phyloP scores from a whole-genome alignment of 2,329 filamentous ascomycete species.

The Aspergillus jensenii region DNA sequence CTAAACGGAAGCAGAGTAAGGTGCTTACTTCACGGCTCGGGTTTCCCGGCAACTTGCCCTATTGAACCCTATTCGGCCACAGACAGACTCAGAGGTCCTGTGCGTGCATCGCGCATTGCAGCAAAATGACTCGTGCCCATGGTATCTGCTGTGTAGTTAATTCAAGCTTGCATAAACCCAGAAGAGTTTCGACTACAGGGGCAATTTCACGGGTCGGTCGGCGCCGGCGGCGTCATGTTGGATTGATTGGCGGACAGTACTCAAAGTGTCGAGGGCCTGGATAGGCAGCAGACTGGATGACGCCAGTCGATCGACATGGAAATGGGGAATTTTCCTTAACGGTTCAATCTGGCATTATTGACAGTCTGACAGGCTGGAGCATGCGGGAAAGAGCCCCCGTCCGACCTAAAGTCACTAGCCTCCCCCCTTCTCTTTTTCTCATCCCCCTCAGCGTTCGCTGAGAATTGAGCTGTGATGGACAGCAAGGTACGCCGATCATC shows the following conservation, averaged over 20 bases:
- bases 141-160: too few species aligned
- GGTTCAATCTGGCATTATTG: background rate
- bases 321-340: background rate
- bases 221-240: background rate
- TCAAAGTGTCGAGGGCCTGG: background rate
- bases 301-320: background rate
- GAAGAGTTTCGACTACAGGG: too few species aligned
- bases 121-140: too few species aligned
- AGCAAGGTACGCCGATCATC: background rate
- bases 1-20: background rate
- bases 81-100: background rate
- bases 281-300: background rate
- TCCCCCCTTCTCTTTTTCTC: background rate
- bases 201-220: background rate
- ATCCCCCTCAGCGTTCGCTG: too few species aligned
- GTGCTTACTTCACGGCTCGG: conserved; percentile 1
- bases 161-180: too few species aligned
- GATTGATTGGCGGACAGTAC: background rate
- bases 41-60: background rate
- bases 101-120: background rate
- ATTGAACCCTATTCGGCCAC: background rate
- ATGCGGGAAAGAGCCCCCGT: background rate
- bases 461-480: background rate
- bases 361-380: background rate
- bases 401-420: background rate